Evolutionary conservation across 176 grass and related monocot species (phyloP).

Genomic region (Triticum urartu): DNA sequence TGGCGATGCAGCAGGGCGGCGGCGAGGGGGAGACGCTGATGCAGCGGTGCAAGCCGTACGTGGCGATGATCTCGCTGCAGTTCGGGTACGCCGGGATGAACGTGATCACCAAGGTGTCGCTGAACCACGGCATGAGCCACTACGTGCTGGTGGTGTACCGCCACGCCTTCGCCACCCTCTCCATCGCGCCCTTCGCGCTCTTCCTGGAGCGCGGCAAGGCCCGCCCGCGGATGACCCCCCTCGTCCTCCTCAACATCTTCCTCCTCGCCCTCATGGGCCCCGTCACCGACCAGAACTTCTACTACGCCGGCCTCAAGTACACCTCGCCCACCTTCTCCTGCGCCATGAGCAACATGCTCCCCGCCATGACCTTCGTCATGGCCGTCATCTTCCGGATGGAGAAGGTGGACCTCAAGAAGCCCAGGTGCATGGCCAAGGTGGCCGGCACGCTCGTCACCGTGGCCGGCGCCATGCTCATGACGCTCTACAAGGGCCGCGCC

Average conservation of each 20-base stretch:
- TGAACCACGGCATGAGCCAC: conserved; percentile 98
- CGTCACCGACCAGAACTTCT: conserved; percentile 97
- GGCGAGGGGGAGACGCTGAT: conserved; percentile 46
- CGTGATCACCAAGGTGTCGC: conserved; percentile 98
- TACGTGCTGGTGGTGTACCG: conserved; percentile 99
- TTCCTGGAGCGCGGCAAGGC: conserved; percentile 90
- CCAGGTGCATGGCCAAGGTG: conserved; percentile 90
- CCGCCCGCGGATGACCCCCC: conserved; percentile 46
- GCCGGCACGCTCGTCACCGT: conserved; percentile 83
- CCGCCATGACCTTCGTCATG: conserved; percentile 93
- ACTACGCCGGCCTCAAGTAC: conserved; percentile 93
- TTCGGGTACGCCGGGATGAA: conserved; percentile 99
- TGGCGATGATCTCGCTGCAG: conserved; percentile 97
- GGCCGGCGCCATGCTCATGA: conserved; percentile 98
- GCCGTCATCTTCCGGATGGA: conserved; percentile 97
- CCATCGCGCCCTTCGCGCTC: conserved; percentile 95
- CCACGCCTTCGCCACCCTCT: conserved; percentile 94
- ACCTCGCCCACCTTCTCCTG: conserved; percentile 98
- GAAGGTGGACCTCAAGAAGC: conserved; percentile 82
- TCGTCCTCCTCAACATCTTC: conserved; percentile 75
- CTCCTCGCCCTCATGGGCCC: conserved; percentile 78
- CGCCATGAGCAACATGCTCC: conserved; percentile 99
- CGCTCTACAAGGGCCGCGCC: conserved; percentile 90
- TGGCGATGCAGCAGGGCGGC: conserved; percentile 33
- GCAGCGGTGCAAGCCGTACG: conserved; percentile 83